phyloP scores from a whole-genome alignment of 148 eudicot genomes.

The Simmondsia chinensis region DNA sequence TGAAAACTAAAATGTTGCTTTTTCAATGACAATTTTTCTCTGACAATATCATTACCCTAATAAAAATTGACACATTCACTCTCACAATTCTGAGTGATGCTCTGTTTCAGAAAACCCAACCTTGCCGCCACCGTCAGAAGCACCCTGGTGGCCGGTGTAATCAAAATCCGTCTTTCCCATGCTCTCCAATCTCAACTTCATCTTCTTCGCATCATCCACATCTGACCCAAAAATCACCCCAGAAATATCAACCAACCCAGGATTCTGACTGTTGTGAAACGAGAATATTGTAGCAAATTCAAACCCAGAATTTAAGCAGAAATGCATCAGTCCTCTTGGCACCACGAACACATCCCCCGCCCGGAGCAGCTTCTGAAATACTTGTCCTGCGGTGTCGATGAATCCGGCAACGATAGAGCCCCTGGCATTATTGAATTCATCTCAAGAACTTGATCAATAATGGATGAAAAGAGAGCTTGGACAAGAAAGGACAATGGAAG shows the following conservation, averaged over 20 bases:
- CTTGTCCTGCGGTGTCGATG: constrained; percentile 38
- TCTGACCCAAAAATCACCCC: constrained; percentile 30
- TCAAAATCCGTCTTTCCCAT: constrained; percentile 1
- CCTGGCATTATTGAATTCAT: no score
- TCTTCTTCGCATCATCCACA: constrained; percentile 19
- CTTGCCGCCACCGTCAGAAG: constrained; percentile 7
- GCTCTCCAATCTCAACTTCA: constrained; percentile 20
- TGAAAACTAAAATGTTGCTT: no score
- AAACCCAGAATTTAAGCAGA: constrained; percentile 49
- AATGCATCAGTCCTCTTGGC: constrained; percentile 78
- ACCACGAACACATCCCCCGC: constrained; percentile 80
- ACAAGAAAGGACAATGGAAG: no score
- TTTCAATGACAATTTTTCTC: no score
- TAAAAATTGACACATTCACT: not conserved
- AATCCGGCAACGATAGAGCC: constrained; percentile 55
- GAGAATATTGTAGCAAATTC: constrained; percentile 51
- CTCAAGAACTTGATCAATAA: no score
- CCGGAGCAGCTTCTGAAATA: constrained; percentile 48
- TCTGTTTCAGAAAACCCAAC: constrained; percentile 4
- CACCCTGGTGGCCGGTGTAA: constrained; percentile 1
- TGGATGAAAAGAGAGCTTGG: no score
- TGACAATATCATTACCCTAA: no score
- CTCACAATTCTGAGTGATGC: constrained; percentile 16
- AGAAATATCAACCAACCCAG: constrained; percentile 52
- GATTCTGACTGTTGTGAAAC: constrained; percentile 78